phyloP scores from a whole-genome alignment of 345 rosid genomes.

The Laguncularia racemosa region DNA sequence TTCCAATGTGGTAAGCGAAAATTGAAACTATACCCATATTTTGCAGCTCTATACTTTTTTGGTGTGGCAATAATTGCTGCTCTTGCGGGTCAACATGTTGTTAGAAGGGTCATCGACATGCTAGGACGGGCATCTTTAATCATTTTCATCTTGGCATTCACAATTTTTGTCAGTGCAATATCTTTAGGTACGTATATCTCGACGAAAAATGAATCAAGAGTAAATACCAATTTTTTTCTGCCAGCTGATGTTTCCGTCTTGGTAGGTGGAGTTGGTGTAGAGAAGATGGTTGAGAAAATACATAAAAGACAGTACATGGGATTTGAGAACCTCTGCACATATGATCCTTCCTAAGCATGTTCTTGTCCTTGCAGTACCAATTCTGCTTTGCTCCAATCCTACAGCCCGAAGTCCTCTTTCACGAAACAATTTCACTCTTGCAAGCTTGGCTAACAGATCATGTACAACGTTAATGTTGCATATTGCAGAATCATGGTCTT shows the following conservation, averaged over 20 bases:
- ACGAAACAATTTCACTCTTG: too few species aligned
- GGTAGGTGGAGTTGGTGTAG: conserved; percentile 34
- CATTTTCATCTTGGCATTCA: conserved; percentile 26
- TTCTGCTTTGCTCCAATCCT: too few species aligned
- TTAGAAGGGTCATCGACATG: conserved; percentile 16
- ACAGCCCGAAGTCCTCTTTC: too few species aligned
- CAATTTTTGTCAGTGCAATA: conserved; percentile 25
- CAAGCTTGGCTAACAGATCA: too few species aligned
- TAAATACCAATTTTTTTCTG: too few species aligned
- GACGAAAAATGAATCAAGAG: background rate
- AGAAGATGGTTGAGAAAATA: conserved; percentile 19
- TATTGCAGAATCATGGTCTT: too few species aligned
- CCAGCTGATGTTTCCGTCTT: background rate
- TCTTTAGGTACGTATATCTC: conserved; percentile 16
- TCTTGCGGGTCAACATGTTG: conserved; percentile 23
- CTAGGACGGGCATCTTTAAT: conserved; percentile 31
- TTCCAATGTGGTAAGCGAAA: too few species aligned
- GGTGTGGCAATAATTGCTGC: conserved; percentile 29
- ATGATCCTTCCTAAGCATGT: background rate
- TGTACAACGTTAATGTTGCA: too few species aligned
- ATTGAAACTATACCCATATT: background rate
- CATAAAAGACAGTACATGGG: conserved; percentile 28
- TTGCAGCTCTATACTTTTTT: conserved; percentile 24
- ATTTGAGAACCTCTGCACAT: conserved; percentile 21
- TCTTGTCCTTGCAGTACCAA: too few species aligned